Base-by-base conservation (phyloP, 208 protist genomes). In the Lotmaria passim region DNA sequence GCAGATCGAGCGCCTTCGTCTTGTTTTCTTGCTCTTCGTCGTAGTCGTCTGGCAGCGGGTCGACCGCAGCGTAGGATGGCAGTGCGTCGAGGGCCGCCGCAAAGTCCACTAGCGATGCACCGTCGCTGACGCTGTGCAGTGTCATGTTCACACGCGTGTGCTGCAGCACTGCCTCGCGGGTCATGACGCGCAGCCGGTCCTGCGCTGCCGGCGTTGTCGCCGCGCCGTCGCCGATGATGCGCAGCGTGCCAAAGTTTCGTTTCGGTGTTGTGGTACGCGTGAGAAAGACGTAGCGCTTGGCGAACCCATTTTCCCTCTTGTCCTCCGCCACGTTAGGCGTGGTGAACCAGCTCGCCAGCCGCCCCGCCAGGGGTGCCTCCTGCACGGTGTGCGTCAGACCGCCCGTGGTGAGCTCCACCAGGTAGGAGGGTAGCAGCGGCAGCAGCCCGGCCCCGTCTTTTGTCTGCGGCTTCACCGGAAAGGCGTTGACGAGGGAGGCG, bases 321-420 rank as follows among this genome's bases (percentile, higher is more conserved):
- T 68, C 60, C 34, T 69, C 69, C 6, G 33, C 53, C 10, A 33
- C n/a, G 19, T 24, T 26, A 15, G 60, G 56, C 12, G 69, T 69
- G 0, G 44, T 67, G 52, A 75, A 43, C 69, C 60, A 75, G 8
- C 36, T 28, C n/a, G 48, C 31, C 24, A 78, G 34, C 26, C 65
- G 24, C 10, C 79, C 79, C 19, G 80, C 56, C 11, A 79, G 24
- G 15, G 73, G 41, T 4, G 70, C 63, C 3, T 75, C 69, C 24
- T 61, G 47, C 12, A 70, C 38, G 0, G 75, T 61, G 68, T 93
- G 81, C 26, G 87, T 93, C 1, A 93, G 72, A 15, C 87, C 87
- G 41, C 84, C 84, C 53, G 82, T 90, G 47, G 84, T 93, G 38
- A 85, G 53, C 55, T 93, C 87, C 30, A 93, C 67, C 23, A 90